These are phyloP conservation scores for Penicillium mononematosum DNA, from an alignment of 495 filamentous ascomycete species.

Conservation along the genomic window DNA sequence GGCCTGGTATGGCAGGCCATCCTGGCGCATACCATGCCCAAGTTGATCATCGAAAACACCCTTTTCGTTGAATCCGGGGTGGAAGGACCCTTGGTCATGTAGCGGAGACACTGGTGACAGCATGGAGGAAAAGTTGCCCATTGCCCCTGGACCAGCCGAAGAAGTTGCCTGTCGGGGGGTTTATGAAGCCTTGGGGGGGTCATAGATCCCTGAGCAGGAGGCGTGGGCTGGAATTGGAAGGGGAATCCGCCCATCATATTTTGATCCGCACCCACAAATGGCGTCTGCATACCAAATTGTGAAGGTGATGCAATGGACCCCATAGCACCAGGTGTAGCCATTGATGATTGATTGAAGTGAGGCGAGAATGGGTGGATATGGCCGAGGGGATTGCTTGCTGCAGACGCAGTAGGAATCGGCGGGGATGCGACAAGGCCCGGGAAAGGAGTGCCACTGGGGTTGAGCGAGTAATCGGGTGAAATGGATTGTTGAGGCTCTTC, in stretches of 20 bases:
- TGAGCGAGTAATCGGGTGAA: constrained; percentile 71
- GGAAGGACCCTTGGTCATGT: constrained; percentile 38
- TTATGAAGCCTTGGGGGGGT: constrained; percentile 48
- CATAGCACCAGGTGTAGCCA: constrained; percentile 55
- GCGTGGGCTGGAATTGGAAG: constrained; percentile 47
- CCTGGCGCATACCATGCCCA: constrained; percentile 25
- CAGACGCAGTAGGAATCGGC: constrained; percentile 50
- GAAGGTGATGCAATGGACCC: constrained; percentile 60
- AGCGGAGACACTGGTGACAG: constrained; percentile 48
- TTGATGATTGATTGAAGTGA: constrained; percentile 49
- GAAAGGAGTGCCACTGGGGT: constrained; percentile 52
- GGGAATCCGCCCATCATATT: constrained; percentile 39
- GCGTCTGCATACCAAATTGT: constrained; percentile 44
- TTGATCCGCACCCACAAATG: constrained; percentile 45
- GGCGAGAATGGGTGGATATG: constrained; percentile 44
- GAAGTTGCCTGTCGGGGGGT: constrained; percentile 36
- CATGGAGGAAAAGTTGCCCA: constrained; percentile 44
- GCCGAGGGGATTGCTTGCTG: constrained; percentile 42
- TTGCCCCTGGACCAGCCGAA: constrained; percentile 31
- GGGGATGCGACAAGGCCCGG: constrained; percentile 58
- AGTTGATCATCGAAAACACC: constrained; percentile 28
- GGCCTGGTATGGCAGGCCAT: constrained; percentile 30
- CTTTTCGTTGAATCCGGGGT: constrained; percentile 35
- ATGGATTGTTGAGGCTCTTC: constrained; percentile 66
- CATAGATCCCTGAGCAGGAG: constrained; percentile 43